Conservation (phyloP, 2,329 filamentous ascomycete species). For the Diaporthe amygdali region DNA sequence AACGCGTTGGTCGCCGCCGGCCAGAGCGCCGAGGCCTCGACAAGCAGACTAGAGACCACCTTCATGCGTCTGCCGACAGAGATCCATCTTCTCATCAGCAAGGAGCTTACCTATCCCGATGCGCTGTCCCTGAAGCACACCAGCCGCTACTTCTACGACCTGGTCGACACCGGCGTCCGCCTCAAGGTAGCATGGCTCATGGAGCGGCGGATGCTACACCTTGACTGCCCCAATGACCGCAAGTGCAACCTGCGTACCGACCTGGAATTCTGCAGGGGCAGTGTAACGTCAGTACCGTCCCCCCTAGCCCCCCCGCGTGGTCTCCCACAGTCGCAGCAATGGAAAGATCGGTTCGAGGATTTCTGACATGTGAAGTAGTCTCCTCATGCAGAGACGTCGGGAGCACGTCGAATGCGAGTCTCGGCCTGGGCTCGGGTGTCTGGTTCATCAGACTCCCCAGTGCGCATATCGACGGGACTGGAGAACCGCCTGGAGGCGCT, state of each 20-base stretch:
- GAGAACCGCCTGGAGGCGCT: slow-evolving; percentile 51
- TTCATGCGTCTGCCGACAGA: slow-evolving; percentile 66
- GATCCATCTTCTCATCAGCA: slow-evolving; percentile 67
- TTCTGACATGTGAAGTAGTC: slow-evolving; percentile 37
- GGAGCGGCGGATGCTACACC: slow-evolving; percentile 64
- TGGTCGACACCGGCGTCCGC: slow-evolving; percentile 69
- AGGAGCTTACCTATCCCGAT: slow-evolving; percentile 70
- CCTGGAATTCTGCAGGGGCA: slow-evolving; percentile 64
- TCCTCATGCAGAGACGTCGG: slow-evolving; percentile 63
- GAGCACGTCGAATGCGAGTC: slow-evolving; percentile 67
- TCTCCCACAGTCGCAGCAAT: neutral
- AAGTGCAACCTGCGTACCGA: slow-evolving; percentile 65
- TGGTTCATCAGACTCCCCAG: slow-evolving; percentile 55
- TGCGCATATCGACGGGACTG: slow-evolving; percentile 51
- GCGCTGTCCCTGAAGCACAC: slow-evolving; percentile 74
- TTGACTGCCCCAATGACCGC: slow-evolving; percentile 67
- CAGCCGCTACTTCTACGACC: slow-evolving; percentile 64
- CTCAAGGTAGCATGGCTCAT: slow-evolving; percentile 75
- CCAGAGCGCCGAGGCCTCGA: neutral
- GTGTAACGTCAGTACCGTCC: slow-evolving; percentile 54
- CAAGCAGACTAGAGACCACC: slow-evolving; percentile 22
- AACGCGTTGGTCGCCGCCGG: neutral
- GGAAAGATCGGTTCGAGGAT: neutral
- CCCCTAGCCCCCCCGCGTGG: neutral
- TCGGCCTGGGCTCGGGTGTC: slow-evolving; percentile 59